Conservation (phyloP, 441 rosid species). For the Euphorbia schlechtendalii region DNA sequence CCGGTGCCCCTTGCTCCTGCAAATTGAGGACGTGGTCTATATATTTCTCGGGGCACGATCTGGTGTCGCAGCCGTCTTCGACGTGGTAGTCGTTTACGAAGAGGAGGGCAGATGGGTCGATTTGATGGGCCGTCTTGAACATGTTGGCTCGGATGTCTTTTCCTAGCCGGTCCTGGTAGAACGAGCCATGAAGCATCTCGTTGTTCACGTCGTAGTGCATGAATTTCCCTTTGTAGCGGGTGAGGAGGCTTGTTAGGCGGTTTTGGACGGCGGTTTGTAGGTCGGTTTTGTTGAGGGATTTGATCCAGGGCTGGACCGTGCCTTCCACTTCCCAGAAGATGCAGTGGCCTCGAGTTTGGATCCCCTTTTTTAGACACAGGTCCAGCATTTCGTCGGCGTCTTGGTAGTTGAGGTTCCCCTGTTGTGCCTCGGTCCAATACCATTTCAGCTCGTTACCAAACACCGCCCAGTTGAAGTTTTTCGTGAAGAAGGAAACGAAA, state of each 20-base stretch:
- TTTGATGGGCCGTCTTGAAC: slow-evolving; percentile 70
- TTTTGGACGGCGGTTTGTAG: slow-evolving; percentile 54
- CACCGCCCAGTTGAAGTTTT: slow-evolving; percentile 87
- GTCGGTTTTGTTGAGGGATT: slow-evolving; percentile 48
- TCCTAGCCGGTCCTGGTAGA: slow-evolving; percentile 64
- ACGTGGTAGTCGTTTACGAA: slow-evolving; percentile 88
- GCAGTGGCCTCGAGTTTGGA: slow-evolving; percentile 65
- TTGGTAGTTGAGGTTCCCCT: slow-evolving; percentile 68
- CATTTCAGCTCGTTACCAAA: slow-evolving; percentile 91
- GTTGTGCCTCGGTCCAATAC: slow-evolving; percentile 79
- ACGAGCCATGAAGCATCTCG: slow-evolving; percentile 93
- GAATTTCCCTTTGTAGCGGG: slow-evolving; percentile 75
- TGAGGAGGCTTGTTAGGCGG: slow-evolving; percentile 57
- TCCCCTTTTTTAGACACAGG: slow-evolving; percentile 47
- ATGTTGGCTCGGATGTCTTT: slow-evolving; percentile 55
- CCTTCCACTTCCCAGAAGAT: slow-evolving; percentile 93
- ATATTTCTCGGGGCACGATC: slow-evolving; percentile 66
- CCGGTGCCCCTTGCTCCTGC: slow-evolving; percentile 75
- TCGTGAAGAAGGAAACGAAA: slow-evolving; percentile 62
- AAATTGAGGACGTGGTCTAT: slow-evolving; percentile 49
- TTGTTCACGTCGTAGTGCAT: slow-evolving; percentile 89
- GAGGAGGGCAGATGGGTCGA: slow-evolving; percentile 64
- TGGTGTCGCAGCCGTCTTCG: slow-evolving; percentile 65
- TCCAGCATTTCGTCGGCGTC: slow-evolving; percentile 88
- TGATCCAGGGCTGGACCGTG: slow-evolving; percentile 67